Evolutionary conservation across 2,329 filamentous ascomycete genomes (phyloP), one percentile per base, ranked within the genome.

Genomic region (Fusarium odoratissimum): DNA sequence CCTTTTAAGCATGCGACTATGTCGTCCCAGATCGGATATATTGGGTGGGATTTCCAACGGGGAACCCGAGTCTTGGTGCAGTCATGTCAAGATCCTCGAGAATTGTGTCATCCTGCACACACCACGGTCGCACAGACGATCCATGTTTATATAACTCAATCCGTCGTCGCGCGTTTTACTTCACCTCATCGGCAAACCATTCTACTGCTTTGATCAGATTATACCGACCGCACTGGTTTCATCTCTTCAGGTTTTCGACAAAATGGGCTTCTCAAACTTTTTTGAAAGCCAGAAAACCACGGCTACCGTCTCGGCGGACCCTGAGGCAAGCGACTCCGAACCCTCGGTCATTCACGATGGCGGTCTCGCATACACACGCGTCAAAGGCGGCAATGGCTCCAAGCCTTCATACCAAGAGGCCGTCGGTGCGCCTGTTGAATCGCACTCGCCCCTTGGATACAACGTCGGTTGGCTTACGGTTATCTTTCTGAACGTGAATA

Each of bases 391-490:
- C 7, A 91, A 91, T 72, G 84, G 83, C 21, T 81, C 84, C 8
- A 79, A 83, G 52, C 80, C 83, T 4, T 85, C 86, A 0, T 90
- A 90, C 71, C 89, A 91, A 73, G 90, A 91, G 75, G 89, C 88
- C 1, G 84, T 84, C 12, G 90, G 90, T 41, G 90, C 90, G 0
- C 90, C 90, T 0, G 88, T 91, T 7, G 90, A 91, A 77, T 80
- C 80, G 4, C 75, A 84, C 5, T 91, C 88, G 2, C 89, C 90
- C 0, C 79, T 92, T 5, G 90, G 89, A 0, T 90, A 91, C 69
- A 81, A 86, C 16, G 89, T 91, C 21, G 85, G 86, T 13, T 86
- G 84, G 62, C 69, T 87, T 8, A 89, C 89, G 0, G 86, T 90
- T 30, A 81, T 91, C 37, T 90, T 90, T 42, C 77, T 91, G 59